Base-by-base conservation (phyloP, 192 early-diverging fungal species). In the Backusella macrospora region DNA sequence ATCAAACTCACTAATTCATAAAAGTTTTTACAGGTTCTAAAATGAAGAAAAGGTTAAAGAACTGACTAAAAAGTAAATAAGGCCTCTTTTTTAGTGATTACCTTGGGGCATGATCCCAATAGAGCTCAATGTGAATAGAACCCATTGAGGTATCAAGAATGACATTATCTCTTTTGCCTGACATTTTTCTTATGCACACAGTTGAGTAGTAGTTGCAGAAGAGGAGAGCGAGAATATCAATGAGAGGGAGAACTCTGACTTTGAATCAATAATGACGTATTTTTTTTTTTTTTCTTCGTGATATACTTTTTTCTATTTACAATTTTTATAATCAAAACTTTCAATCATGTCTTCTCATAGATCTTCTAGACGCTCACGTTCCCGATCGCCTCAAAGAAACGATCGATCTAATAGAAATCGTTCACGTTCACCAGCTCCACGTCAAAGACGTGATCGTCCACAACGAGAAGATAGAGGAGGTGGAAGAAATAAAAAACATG, bases 21-120 rank as follows among this genome's bases (percentile, higher is more conserved):
- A 84, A 95, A 96, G 86, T 96, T 96, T 71, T 93, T 85, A 82
- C 92, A 94, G 3, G 87, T 89, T 62, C 80, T 82, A 62, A 18
- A 7, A n/a, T 39, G 8, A 13, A 73, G 13, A 45, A 68, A 34
- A 40, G 9, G 21, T 40, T 5, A 48, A 44, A n/a, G 9, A 47
- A 42, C n/a, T 42, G 42, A 47, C 46, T 10, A 46, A 18, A 42
- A 3, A 29, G 34, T 62, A 44, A 18, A n/a, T 12, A 44, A 16
- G 34, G 16, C 55, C 16, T n/a, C 8, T 23, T 42, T 42, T 40
- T 14, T 49, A 39, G 34, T 10, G 21, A 8, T 76, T 78, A 82
- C 80, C 80, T 90, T 71, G 90, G 93, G 6, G 93, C 91, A 68
- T 96, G 94, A 79, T 94, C 84, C 89, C 91, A 93, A 78, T 96